Percentiles rank a stretch among this genome's conserved stretches.
These are phyloP conservation scores for Filobasidium floriforme DNA, from an alignment of 768 basidiomycete species.

Conservation along the genomic window DNA sequence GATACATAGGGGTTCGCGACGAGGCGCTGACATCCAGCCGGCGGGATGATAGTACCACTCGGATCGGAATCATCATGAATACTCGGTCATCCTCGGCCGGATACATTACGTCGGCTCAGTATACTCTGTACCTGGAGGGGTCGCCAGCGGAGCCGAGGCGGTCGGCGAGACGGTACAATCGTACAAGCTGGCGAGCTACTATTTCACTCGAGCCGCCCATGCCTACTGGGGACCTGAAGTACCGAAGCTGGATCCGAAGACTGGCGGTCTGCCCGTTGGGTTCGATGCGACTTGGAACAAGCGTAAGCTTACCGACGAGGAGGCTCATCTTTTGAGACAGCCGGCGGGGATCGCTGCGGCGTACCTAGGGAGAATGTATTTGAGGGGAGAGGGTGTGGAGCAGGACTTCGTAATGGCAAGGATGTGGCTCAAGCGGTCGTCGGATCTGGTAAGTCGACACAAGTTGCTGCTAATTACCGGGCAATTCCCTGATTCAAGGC, in stretches of 20 bases:
- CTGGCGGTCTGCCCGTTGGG: slow-evolving; percentile 29
- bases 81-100: slow-evolving; percentile 86
- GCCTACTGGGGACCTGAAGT: slow-evolving; percentile 57
- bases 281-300: slow-evolving; percentile 18
- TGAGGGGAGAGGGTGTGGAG: slow-evolving; percentile 85
- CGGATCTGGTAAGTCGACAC: slow-evolving; percentile 34
- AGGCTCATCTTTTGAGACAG: slow-evolving; percentile 49
- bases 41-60: slow-evolving; percentile 67
- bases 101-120: slow-evolving; percentile 95
- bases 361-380: slow-evolving; percentile 85
- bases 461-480: background rate
- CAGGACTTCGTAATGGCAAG: slow-evolving; percentile 66
- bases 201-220: slow-evolving; percentile 77
- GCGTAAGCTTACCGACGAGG: slow-evolving; percentile 44
- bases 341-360: slow-evolving; percentile 73
- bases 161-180: slow-evolving; percentile 79
- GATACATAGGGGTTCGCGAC: background rate
- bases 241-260: slow-evolving; percentile 46
- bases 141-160: slow-evolving; percentile 81
- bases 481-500: background rate
- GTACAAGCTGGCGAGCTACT: slow-evolving; percentile 65
- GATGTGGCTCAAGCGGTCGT: slow-evolving; percentile 89
- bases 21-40: background rate
- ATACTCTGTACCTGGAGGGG: slow-evolving; percentile 69
- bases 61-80: slow-evolving; percentile 79